Conservation (phyloP, 192 early-diverging fungal species). For the Mortierella alpina region DNA sequence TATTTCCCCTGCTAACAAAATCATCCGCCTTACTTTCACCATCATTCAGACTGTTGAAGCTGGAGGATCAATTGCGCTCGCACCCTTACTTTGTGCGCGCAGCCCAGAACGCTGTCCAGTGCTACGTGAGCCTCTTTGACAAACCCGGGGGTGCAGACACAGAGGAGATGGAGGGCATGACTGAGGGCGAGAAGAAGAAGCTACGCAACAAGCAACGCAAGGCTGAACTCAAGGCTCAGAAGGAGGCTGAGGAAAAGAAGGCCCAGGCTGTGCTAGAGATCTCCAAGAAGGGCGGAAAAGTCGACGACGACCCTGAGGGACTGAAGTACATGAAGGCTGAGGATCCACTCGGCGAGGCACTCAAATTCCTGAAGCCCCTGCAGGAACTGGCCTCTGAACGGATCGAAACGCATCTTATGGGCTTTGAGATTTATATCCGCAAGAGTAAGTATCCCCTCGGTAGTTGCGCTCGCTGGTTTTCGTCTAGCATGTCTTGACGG, state of each 20-base stretch:
- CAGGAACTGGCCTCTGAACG: conserved; percentile 62
- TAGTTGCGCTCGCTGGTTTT: neutral
- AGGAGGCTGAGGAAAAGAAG: conserved; percentile 63
- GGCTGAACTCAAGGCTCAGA: conserved; percentile 72
- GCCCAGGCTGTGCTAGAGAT: conserved; percentile 56
- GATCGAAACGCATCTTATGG: conserved; percentile 73
- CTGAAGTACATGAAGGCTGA: conserved; percentile 70
- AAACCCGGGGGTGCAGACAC: conserved; percentile 53
- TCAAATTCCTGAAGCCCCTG: conserved; percentile 82
- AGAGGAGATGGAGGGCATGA: conserved; percentile 60
- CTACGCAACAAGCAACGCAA: conserved; percentile 80
- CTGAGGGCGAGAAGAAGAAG: conserved; percentile 82
- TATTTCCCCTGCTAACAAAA: neutral
- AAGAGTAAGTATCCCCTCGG: conserved; percentile 57
- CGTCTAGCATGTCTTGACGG: neutral
- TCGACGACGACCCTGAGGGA: conserved; percentile 80
- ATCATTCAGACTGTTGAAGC: conserved; percentile 68
- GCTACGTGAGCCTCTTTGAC: conserved; percentile 37
- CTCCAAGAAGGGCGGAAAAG: conserved; percentile 60
- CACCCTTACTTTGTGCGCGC: conserved; percentile 80
- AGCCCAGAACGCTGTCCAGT: conserved; percentile 78
- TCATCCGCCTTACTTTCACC: neutral
- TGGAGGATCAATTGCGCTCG: conserved; percentile 79
- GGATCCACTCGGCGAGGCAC: conserved; percentile 79
- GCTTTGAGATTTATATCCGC: conserved; percentile 73